These are phyloP conservation scores for Vishniacozyma victoriae DNA, from an alignment of 768 basidiomycete genomes.

Conservation along the genomic window DNA sequence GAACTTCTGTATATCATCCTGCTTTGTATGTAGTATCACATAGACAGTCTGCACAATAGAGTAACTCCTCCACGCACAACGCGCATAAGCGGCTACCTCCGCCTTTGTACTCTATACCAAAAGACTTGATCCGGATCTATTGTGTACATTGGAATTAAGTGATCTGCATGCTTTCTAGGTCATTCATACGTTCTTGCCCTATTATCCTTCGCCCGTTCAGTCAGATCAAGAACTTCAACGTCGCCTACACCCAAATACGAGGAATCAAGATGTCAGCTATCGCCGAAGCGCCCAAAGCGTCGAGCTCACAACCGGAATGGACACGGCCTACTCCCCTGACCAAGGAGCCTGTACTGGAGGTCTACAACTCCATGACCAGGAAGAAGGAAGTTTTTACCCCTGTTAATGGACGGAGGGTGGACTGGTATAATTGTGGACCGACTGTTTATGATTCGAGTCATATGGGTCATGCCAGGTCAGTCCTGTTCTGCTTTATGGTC, in stretches of 20 bases:
- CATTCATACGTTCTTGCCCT: no score
- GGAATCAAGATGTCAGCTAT: constrained; percentile 21
- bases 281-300: constrained; percentile 27
- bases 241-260: no score
- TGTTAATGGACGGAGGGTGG: constrained; percentile 38
- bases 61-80: no score
- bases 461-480: constrained; percentile 94
- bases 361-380: constrained; percentile 89
- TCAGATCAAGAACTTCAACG: neutral
- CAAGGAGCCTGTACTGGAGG: constrained; percentile 64
- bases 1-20: constrained; percentile 16
- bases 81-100: no score
- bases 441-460: constrained; percentile 98
- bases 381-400: constrained; percentile 82
- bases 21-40: no score
- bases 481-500: neutral
- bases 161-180: no score
- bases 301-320: constrained; percentile 51
- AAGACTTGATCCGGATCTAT: no score
- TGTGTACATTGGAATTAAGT: no score
- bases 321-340: constrained; percentile 51
- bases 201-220: no score
- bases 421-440: constrained; percentile 99
- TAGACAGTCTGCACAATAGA: no score
- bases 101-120: no score